Conservation (phyloP, 495 filamentous ascomycete species). For the Cairneyella variabilis region DNA sequence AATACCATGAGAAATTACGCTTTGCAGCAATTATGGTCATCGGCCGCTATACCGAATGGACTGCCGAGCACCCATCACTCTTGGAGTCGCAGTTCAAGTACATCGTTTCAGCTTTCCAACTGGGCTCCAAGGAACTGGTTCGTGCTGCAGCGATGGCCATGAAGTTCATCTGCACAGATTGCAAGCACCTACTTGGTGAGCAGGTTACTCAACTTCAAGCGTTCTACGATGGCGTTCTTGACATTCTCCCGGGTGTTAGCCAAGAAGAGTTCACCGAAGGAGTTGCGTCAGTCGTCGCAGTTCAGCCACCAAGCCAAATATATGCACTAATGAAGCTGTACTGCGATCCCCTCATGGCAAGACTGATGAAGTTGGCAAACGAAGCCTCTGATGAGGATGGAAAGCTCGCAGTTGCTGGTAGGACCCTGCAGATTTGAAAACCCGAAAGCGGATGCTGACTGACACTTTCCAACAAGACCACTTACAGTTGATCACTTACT, state of each 20-base stretch:
- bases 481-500: conserved; percentile 86
- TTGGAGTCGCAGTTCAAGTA: conserved; percentile 89
- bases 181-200: conserved; percentile 73
- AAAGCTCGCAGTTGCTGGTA: conserved; percentile 80
- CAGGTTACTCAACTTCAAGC: conserved; percentile 80
- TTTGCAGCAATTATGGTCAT: conserved; percentile 98
- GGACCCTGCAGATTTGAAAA: conserved; percentile 12
- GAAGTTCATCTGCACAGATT: conserved; percentile 95
- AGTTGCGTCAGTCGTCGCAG: conserved; percentile 83
- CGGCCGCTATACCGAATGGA: conserved; percentile 97
- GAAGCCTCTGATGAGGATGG: conserved; percentile 74
- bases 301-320: conserved; percentile 73
- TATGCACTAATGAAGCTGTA: conserved; percentile 85
- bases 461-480: conserved; percentile 57
- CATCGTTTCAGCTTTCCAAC: conserved; percentile 86
- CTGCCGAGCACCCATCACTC: conserved; percentile 85
- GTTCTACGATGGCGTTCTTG: conserved; percentile 86
- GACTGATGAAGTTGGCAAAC: conserved; percentile 84
- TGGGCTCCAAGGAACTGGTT: conserved; percentile 79
- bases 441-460: neutral
- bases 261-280: conserved; percentile 96
- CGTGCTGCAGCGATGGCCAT: conserved; percentile 90
- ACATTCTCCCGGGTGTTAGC: conserved; percentile 76
- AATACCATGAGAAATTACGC: conserved; percentile 90
- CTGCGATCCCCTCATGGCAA: conserved; percentile 85